A percentile compares a stretch with the other conserved stretches of the same genome.
Conservation (phyloP, 2,329 filamentous ascomycete genomes). For the Cercospora sojina region DNA sequence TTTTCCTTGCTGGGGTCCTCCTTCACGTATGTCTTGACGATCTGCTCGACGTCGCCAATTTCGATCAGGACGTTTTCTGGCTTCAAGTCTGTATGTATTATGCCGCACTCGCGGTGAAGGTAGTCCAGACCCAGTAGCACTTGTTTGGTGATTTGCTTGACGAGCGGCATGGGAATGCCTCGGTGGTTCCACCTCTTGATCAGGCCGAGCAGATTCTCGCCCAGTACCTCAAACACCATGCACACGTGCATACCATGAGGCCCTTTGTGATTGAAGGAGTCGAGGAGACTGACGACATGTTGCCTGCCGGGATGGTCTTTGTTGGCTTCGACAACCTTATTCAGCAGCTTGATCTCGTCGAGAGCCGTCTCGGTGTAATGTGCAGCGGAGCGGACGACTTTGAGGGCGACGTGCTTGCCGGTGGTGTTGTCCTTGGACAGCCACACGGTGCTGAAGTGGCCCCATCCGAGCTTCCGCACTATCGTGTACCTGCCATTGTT, state of each 20-base stretch:
- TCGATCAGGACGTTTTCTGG: slow-evolving; percentile 98
- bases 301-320: slow-evolving; percentile 89
- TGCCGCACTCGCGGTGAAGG: slow-evolving; percentile 94
- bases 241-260: slow-evolving; percentile 96
- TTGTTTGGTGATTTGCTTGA: slow-evolving; percentile 99
- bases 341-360: slow-evolving; percentile 97
- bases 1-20: slow-evolving; percentile 66
- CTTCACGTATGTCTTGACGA: slow-evolving; percentile 94
- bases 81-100: slow-evolving; percentile 97
- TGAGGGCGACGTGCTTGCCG: slow-evolving; percentile 92
- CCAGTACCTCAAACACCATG: slow-evolving; percentile 98
- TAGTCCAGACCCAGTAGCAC: slow-evolving; percentile 94
- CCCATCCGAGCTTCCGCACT: slow-evolving; percentile 95
- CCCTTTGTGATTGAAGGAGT: slow-evolving; percentile 96
- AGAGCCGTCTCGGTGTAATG: slow-evolving; percentile 99
- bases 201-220: slow-evolving; percentile 88
- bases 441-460: slow-evolving; percentile 98
- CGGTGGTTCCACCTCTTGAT: slow-evolving; percentile 99
- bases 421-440: slow-evolving; percentile 78
- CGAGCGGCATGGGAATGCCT: slow-evolving; percentile 91
- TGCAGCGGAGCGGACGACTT: slow-evolving; percentile 94
- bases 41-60: slow-evolving; percentile 97
- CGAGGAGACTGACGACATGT: slow-evolving; percentile 92
- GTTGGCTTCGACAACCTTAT: slow-evolving; percentile 94
- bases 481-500: slow-evolving; percentile 97